A percentile compares a stretch with the other conserved stretches of the same genome.
These are phyloP conservation scores for Pseudogymnoascus sp. DNA, from an alignment of 2,329 filamentous ascomycete species.

Conservation along the genomic window DNA sequence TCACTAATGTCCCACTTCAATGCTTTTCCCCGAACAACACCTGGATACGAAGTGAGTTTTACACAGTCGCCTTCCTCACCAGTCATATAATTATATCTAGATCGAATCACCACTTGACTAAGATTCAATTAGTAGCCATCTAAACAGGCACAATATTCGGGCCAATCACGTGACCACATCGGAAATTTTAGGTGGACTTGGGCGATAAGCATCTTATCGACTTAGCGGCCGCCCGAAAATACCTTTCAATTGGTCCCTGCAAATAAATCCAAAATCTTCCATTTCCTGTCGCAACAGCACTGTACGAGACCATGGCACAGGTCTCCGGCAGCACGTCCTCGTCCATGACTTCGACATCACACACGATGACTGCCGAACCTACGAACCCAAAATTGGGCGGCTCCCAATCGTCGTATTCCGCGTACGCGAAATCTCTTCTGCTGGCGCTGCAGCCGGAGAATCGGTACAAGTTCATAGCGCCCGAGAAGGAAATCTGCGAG, in stretches of 20 bases:
- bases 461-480: slow-evolving; percentile 61
- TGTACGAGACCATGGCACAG: slow-evolving; percentile 7
- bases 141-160: background rate
- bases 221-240: slow-evolving; percentile 7
- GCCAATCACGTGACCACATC: background rate
- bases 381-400: slow-evolving; percentile 24
- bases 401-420: slow-evolving; percentile 27
- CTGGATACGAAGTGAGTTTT: no score
- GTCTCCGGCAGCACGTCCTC: slow-evolving; percentile 43
- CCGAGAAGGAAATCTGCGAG: slow-evolving; percentile 57
- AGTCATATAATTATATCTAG: background rate
- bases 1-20: background rate
- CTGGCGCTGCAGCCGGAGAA: slow-evolving; percentile 23
- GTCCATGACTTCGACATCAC: slow-evolving; percentile 57
- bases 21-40: background rate
- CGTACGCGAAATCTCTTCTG: slow-evolving; percentile 29
- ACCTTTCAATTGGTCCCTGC: slow-evolving; percentile 11
- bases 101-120: background rate
- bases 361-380: slow-evolving; percentile 52
- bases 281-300: background rate
- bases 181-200: background rate
- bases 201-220: slow-evolving; percentile 8
- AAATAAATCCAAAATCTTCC: slow-evolving; percentile 10
- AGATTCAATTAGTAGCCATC: background rate
- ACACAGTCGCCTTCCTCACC: background rate